Evolutionary conservation across 495 filamentous ascomycete species (phyloP).

Genomic region (Aspergillus panamensis): DNA sequence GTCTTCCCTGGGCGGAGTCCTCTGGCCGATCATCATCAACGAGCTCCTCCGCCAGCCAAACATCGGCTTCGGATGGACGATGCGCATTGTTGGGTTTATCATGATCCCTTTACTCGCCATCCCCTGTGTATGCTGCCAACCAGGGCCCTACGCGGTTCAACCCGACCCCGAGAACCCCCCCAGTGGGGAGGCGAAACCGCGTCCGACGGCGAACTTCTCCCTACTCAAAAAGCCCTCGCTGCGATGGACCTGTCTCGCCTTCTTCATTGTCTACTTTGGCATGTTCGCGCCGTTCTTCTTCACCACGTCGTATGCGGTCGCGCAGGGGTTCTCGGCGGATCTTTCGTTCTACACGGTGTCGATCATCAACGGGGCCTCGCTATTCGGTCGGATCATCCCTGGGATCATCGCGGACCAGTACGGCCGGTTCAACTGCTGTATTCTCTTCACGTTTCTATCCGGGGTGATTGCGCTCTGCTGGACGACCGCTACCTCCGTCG

Average conservation of each 20-base stretch:
- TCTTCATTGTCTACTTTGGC: slow-evolving; percentile 45
- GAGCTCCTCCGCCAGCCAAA: slow-evolving; percentile 28
- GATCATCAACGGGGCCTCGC: slow-evolving; percentile 46
- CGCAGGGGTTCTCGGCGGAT: slow-evolving; percentile 32
- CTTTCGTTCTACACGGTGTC: slow-evolving; percentile 44
- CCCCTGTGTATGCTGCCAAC: slow-evolving; percentile 39
- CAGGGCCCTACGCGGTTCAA: background rate
- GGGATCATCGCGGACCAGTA: slow-evolving; percentile 65
- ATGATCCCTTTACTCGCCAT: slow-evolving; percentile 55
- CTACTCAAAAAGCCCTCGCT: slow-evolving; percentile 30
- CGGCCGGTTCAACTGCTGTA: slow-evolving; percentile 67
- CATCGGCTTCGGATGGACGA: slow-evolving; percentile 49
- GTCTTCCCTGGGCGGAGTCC: slow-evolving; percentile 54
- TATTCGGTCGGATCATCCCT: slow-evolving; percentile 39
- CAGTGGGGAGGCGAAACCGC: background rate
- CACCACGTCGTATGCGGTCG: slow-evolving; percentile 34
- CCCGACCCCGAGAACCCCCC: background rate
- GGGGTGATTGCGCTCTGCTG: slow-evolving; percentile 46
- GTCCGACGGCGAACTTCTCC: slow-evolving; percentile 14
- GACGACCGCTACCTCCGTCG: slow-evolving; percentile 34
- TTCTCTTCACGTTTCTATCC: slow-evolving; percentile 54
- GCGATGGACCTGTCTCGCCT: slow-evolving; percentile 45
- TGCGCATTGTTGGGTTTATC: slow-evolving; percentile 48
- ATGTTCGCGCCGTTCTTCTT: slow-evolving; percentile 50
- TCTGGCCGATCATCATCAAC: slow-evolving; percentile 46